A percentile compares a stretch with the other conserved stretches of the same genome.
Evolutionary conservation across 257 asterid species (phyloP).

Genomic region (Gynochthodes officinalis): DNA sequence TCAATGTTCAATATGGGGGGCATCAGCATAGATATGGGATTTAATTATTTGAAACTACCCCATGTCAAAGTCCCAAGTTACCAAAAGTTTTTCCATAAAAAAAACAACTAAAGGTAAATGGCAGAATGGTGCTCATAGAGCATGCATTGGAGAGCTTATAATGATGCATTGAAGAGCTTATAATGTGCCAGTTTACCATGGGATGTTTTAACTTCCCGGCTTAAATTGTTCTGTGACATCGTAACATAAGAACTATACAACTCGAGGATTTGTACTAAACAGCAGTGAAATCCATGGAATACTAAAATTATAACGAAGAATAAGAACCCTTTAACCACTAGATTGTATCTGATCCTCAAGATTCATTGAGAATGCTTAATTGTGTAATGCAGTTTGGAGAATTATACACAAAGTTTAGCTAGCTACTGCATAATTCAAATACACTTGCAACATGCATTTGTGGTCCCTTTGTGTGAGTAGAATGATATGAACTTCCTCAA

Average conservation of each 20-base stretch:
- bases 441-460: conserved; percentile 2
- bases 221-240: no score
- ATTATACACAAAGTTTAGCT: background rate
- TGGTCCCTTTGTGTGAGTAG: conserved; percentile 18
- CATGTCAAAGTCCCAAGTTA: background rate
- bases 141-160: background rate
- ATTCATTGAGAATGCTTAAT: no score
- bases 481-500: conserved; percentile 16
- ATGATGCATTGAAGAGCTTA: no score
- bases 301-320: no score
- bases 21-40: background rate
- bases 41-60: background rate
- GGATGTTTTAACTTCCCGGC: no score
- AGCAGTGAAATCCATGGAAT: no score
- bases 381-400: no score
- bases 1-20: background rate
- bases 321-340: no score
- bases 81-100: background rate
- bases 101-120: background rate
- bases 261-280: no score
- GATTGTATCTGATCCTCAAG: no score
- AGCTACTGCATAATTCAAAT: conserved; percentile 3
- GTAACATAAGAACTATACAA: no score
- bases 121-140: background rate
- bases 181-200: no score